phyloP scores from a whole-genome alignment of 2,329 filamentous ascomycete genomes.

The Sclerotinia trifoliorum region DNA sequence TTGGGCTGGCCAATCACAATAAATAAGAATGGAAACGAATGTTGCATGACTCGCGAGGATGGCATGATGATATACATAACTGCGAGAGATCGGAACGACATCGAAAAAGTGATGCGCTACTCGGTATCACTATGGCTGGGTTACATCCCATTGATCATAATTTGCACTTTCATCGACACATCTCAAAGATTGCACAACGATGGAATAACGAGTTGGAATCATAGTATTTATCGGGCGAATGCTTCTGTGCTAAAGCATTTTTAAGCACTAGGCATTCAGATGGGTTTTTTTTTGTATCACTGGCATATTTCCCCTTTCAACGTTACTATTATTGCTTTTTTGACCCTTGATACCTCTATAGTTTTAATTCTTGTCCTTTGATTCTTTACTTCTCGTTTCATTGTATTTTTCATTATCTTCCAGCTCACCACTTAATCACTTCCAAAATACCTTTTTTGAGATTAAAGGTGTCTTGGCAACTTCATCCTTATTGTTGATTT shows the following conservation, averaged over 20 bases:
- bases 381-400: background rate
- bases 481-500: background rate
- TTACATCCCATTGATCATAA: background rate
- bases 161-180: background rate
- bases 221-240: background rate
- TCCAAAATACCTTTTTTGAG: background rate
- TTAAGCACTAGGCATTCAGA: background rate
- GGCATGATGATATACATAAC: conserved; percentile 25
- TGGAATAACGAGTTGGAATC: background rate
- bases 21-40: background rate
- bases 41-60: conserved; percentile 31
- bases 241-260: background rate
- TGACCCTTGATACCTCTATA: background rate
- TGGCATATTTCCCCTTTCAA: background rate
- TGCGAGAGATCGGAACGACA: background rate
- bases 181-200: background rate
- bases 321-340: background rate
- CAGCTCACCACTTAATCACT: conserved; percentile 5
- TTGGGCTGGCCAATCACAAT: conserved; percentile 38
- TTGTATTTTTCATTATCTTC: background rate
- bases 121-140: background rate
- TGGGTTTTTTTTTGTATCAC: background rate
- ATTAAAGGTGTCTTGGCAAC: background rate
- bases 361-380: background rate
- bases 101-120: no score